Base-by-base conservation (phyloP, 371 early-diverging fungal species). In the Lichtheimia ornata region DNA sequence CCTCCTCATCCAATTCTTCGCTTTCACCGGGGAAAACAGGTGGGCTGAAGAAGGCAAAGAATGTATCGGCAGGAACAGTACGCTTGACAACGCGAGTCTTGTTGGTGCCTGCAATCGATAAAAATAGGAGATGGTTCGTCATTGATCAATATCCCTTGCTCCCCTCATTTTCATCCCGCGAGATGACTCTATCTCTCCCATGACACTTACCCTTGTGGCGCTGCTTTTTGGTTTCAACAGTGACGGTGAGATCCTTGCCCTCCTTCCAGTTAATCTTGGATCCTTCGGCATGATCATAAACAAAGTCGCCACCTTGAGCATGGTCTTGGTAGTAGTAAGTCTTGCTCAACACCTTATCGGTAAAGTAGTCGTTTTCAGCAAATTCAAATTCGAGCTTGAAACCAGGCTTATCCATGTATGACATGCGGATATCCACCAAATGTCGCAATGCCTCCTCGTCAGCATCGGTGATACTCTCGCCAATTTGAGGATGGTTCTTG, bases 61-160 rank as follows among this genome's bases (percentile, higher is more conserved):
- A 98, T 55, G 97, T 91, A 53, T 93, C 91, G 30, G 91, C 83
- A 25, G 96, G 96, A 27, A 95, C 93, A 27, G 93, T 91, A 69
- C 92, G 94, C 87, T 95, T 97, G 74, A 98, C 92, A 49, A 96
- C 90, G 58, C 99, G 94, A 35, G 96, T 95, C 87, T 96, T 94
- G 89, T 97, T 97, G 76, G 96, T 94, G 43, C 81, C 88, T 73
- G 22, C 25, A 62, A 35, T 35, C 5, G 35, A 35, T 6, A 35
- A 35, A 30, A 2, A 35, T 35, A 35, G 35, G 35, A 35, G 35
- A 35, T 5, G 9, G 9, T 35, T 9, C 6, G 35, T 35, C 35
- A 35, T 2, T 35, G 35, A 35, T 35, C 35, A 35, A 9, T 11
- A 11, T 35, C 5, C 35, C 35, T 9, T 35, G 11, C 1, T n/a